Base-by-base conservation (phyloP, 78 protist genomes). In the Dictyostelium brefeldianum region DNA sequence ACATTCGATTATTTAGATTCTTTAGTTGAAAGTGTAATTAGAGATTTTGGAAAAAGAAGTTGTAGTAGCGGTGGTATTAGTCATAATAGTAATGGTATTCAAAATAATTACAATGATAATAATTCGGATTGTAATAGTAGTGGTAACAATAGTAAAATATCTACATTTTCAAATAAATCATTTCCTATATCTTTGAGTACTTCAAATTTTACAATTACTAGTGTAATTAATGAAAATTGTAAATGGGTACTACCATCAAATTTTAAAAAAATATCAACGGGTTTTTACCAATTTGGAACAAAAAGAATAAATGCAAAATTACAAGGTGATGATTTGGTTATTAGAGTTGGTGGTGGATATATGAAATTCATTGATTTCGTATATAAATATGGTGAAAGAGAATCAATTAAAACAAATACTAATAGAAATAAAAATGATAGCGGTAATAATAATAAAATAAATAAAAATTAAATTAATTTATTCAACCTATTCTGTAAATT, bases 301-400 rank as follows among this genome's bases (percentile, higher is more conserved):
- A 82, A 43, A 50, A 65, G 57, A 10, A 82, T 82, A 22, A 82
- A 82, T 51, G 43, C 80, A 3, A 17, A 62, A 9, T 47, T 82
- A 31, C 56, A 51, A 12, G 70, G 27, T 25, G 22, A 29, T 25
- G 22, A 57, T 29, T 36, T 82, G n/a, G 59, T 82, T 5, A 80
- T 82, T 18, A 25, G 90, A 15, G 90, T 82, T 51, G 90, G 90
- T 51, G 90, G 90, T 70, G 90, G 90, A 6, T 82, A 67, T 46
- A 9, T 48, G 20, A 12, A 31, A 27, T 82, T 82, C 36, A 53
- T 43, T 17, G 80, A 69, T 12, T 82, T 53, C 56, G 81, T 82
- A 48, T 59, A 20, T 36, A 82, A 82, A 36, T 70, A 69, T 69
- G 90, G 90, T 41, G 29, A 59, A 18, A 27, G 65, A 18, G 81